Evolutionary conservation across 129 eudicot genomes (phyloP).

Genomic region (Oenanthe sinensis): DNA sequence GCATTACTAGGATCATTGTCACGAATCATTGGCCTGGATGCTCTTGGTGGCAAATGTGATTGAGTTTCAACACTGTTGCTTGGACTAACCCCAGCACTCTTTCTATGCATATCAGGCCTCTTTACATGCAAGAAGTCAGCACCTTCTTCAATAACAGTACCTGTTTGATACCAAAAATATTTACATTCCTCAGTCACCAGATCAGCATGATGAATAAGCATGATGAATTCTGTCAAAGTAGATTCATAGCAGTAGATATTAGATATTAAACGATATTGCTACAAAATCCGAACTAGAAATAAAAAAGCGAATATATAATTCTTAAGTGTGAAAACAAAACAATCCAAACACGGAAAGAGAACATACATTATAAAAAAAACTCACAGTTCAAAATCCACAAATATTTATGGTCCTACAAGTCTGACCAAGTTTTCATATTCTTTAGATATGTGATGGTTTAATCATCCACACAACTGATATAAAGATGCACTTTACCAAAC

Average conservation of each 20-base stretch:
- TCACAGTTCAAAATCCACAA: neutral
- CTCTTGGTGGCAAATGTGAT: constrained; percentile 29
- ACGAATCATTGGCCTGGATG: constrained; percentile 39
- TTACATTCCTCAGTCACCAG: neutral
- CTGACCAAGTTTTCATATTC: neutral
- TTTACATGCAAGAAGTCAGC: constrained; percentile 29
- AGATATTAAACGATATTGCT: neutral
- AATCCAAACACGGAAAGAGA: neutral
- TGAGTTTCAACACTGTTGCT: constrained; percentile 46
- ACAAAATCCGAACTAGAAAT: neutral
- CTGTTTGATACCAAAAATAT: constrained; percentile 19
- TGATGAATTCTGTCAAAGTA: neutral
- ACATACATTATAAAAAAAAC: neutral
- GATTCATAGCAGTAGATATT: neutral
- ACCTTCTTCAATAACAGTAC: constrained; percentile 45
- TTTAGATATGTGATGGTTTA: neutral
- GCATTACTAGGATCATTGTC: constrained; percentile 38
- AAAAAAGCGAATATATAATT: neutral
- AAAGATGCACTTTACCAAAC: neutral
- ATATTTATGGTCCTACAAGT: neutral
- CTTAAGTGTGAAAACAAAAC: neutral
- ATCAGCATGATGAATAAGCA: neutral
- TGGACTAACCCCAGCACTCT: constrained; percentile 34
- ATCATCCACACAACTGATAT: neutral
- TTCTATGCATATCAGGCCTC: constrained; percentile 27